Percentiles rank a stretch among this genome's conserved stretches.
These are phyloP conservation scores for Boeremia exigua DNA, from an alignment of 2,329 filamentous ascomycete genomes.

Conservation along the genomic window DNA sequence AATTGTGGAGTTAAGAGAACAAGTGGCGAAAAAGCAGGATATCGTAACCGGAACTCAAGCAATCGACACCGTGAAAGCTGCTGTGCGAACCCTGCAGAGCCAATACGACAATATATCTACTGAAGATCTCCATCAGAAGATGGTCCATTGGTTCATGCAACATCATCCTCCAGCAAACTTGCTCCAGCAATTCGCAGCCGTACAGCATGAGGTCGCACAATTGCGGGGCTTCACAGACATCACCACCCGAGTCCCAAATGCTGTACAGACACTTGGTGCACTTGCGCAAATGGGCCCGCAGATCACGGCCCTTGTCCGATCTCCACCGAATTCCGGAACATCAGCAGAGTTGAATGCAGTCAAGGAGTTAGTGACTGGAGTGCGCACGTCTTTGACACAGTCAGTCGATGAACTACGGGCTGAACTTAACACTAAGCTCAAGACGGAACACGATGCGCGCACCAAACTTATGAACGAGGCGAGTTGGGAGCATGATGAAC, in stretches of 20 bases:
- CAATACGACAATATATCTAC: conserved; percentile 39
- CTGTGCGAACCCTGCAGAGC: conserved; percentile 20
- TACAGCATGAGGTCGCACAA: conserved; percentile 12
- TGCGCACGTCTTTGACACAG: not conserved
- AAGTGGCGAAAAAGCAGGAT: conserved; percentile 11
- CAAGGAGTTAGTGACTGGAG: too few species aligned
- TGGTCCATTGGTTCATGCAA: conserved; percentile 31
- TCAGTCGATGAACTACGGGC: not conserved
- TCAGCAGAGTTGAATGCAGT: not conserved
- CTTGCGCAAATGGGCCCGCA: conserved; percentile 4
- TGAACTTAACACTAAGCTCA: not conserved
- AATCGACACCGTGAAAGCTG: conserved; percentile 9
- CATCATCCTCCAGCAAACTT: conserved; percentile 21
- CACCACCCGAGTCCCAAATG: conserved; percentile 3
- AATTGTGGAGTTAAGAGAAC: not conserved
- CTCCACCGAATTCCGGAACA: not conserved
- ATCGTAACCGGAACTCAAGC: not conserved
- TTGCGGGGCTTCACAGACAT: conserved; percentile 4
- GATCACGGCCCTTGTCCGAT: conserved; percentile 2
- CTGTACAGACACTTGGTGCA: not conserved
- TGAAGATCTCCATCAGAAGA: conserved; percentile 27
- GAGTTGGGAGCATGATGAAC: conserved; percentile 2
- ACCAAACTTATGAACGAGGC: conserved; percentile 5
- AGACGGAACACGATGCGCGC: not conserved
- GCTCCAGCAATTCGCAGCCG: conserved; percentile 1